Evolutionary conservation across 768 basidiomycete genomes (phyloP), one percentile per base, ranked within the genome.

Genomic region (Naganishia vaughanmartiniae): DNA sequence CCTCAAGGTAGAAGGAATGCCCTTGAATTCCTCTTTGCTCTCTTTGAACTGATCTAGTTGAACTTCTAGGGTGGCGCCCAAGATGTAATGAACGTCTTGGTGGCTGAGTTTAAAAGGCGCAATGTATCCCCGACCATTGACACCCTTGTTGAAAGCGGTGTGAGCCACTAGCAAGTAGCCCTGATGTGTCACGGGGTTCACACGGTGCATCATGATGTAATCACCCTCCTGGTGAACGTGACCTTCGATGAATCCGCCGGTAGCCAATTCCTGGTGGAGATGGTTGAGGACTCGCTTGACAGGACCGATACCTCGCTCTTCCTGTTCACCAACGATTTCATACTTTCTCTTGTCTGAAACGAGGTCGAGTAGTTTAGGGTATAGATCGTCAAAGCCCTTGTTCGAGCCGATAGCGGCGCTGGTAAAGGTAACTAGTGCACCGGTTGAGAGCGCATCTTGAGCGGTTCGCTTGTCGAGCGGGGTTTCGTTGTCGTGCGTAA

Each of bases 401-500:
- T 93, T 93, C 19, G 91, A 93, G 1, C 93, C 96, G 68, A 91
- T 86, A 4, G 90, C 96, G 28, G 87, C 90, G 75, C 87, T 88
- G 42, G 90, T 90, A 82, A 98, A 98, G 0, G 94, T 87, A 21
- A 90, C 90, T n/a, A 98, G 84, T 26, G 92, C 92, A 2, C 91
- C 96, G 0, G 92, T 93, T 10, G 92, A 89, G n/a, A 99, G 86
- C 0, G 93, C 90, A 80, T 98, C 93, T 80, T 98, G 93, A 9
- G 94, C 92, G 0, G 90, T 90, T 45, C 93, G 88, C 81, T 95
- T 98, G 82, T 92, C 87, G 17, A 89, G 81, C 0, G 90, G 90
- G 0, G 93, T 89, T 80, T 98, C 93, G 78, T 99, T 99, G 83
- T 99, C 96, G 82, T 99, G 96, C 0, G 96, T 98, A 69, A 92